These are phyloP conservation scores for Tagetes patula DNA, from an alignment of 129 eudicot genomes.

Conservation along the genomic window DNA sequence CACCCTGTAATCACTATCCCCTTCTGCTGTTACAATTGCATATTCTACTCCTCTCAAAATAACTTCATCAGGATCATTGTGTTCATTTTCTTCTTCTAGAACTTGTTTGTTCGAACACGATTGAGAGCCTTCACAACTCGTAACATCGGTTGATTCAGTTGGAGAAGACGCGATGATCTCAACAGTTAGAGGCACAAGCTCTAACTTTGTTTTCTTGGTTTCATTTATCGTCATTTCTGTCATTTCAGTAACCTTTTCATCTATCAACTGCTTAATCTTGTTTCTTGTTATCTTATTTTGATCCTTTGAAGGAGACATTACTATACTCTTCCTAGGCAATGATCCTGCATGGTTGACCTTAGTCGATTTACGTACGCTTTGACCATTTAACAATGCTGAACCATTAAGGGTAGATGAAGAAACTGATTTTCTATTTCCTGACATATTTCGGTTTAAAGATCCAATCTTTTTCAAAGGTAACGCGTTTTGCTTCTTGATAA, in stretches of 20 bases:
- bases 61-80: slow-evolving; percentile 16
- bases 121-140: slow-evolving; percentile 8
- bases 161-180: background rate
- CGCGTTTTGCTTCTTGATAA: background rate
- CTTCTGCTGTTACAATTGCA: too few species aligned
- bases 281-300: slow-evolving; percentile 30
- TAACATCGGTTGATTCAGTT: slow-evolving; percentile 1
- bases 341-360: too few species aligned
- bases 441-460: background rate
- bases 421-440: slow-evolving; percentile 14
- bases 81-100: slow-evolving; percentile 16
- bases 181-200: slow-evolving; percentile 12
- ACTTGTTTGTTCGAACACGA: slow-evolving; percentile 31
- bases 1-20: slow-evolving; percentile 4
- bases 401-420: slow-evolving; percentile 14
- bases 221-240: slow-evolving; percentile 52
- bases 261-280: slow-evolving; percentile 25
- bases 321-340: too few species aligned
- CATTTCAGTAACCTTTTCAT: slow-evolving; percentile 49
- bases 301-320: background rate
- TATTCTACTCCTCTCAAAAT: background rate
- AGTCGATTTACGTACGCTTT: background rate
- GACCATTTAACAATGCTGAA: background rate
- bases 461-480: slow-evolving; percentile 28
- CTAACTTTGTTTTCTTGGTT: slow-evolving; percentile 14